These are phyloP conservation scores for Didymella lethalis DNA, from an alignment of 2,329 filamentous ascomycete species.

Conservation along the genomic window DNA sequence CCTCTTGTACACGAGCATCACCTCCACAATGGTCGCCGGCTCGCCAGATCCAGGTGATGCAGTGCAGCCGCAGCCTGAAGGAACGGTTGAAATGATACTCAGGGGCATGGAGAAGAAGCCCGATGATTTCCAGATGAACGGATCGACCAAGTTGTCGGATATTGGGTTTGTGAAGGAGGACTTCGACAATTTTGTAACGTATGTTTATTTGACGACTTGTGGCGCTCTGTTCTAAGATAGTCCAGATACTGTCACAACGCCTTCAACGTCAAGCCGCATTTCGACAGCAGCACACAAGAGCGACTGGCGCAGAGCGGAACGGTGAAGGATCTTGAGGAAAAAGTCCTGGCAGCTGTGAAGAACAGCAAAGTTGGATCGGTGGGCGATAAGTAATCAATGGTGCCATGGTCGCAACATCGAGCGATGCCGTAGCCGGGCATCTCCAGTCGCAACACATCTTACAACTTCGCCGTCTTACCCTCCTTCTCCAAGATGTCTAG, in stretches of 20 bases:
- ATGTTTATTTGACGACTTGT: neutral
- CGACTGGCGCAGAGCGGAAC: conserved; percentile 11
- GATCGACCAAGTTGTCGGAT: conserved; percentile 12
- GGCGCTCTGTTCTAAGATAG: neutral
- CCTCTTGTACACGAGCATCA: neutral
- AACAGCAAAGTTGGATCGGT: conserved; percentile 4
- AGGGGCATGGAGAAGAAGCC: conserved; percentile 21
- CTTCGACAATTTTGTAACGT: conserved; percentile 15
- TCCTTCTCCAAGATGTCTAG: conserved; percentile 31
- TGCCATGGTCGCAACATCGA: neutral
- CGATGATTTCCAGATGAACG: conserved; percentile 4
- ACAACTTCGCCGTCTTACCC: conserved; percentile 21
- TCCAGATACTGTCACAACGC: conserved; percentile 13
- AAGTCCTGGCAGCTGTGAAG: conserved; percentile 7
- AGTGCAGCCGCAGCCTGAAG: conserved; percentile 5
- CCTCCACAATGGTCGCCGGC: neutral
- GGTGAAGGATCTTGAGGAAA: conserved; percentile 11
- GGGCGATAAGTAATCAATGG: conserved; percentile 2
- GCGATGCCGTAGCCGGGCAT: neutral
- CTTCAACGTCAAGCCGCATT: conserved; percentile 13
- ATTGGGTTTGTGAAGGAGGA: conserved; percentile 13
- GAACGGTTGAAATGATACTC: conserved; percentile 15
- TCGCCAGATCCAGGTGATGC: conserved; percentile 8
- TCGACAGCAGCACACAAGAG: conserved; percentile 13
- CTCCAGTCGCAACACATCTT: neutral